These are phyloP conservation scores for Salix viminalis DNA, from an alignment of 345 rosid genomes.

Conservation along the genomic window DNA sequence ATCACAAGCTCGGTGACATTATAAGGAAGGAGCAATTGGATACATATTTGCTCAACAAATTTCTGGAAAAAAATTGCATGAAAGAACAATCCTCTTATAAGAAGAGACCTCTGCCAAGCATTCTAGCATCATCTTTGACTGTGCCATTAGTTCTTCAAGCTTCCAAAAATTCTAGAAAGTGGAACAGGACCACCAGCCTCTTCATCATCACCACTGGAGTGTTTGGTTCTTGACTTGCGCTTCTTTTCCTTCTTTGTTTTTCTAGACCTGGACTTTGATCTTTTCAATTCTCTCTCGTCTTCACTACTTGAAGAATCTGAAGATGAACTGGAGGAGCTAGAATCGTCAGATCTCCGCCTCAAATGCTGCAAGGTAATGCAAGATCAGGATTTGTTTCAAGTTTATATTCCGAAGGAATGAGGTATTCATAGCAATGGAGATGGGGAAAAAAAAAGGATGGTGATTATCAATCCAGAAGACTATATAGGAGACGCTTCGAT, in stretches of 20 bases:
- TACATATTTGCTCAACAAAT: slow-evolving; percentile 1
- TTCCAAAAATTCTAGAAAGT: slow-evolving; percentile 85
- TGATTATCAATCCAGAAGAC: background rate
- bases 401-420: background rate
- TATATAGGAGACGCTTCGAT: background rate
- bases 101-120: slow-evolving; percentile 2
- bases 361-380: slow-evolving; percentile 55
- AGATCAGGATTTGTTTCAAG: background rate
- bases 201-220: slow-evolving; percentile 39
- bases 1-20: slow-evolving; percentile 13
- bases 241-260: slow-evolving; percentile 66
- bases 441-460: background rate
- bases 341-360: slow-evolving; percentile 50
- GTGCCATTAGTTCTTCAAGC: slow-evolving; percentile 45
- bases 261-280: slow-evolving; percentile 75
- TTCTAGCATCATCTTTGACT: slow-evolving; percentile 13
- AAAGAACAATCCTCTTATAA: slow-evolving; percentile 5
- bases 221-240: slow-evolving; percentile 60
- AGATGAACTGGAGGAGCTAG: slow-evolving; percentile 58
- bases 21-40: background rate
- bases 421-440: background rate
- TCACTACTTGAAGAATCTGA: slow-evolving; percentile 75
- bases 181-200: slow-evolving; percentile 74
- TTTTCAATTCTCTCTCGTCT: slow-evolving; percentile 64
- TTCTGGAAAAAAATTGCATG: background rate